Base-by-base conservation (phyloP, 495 filamentous ascomycete species). In the Cudoniella acicularis region DNA sequence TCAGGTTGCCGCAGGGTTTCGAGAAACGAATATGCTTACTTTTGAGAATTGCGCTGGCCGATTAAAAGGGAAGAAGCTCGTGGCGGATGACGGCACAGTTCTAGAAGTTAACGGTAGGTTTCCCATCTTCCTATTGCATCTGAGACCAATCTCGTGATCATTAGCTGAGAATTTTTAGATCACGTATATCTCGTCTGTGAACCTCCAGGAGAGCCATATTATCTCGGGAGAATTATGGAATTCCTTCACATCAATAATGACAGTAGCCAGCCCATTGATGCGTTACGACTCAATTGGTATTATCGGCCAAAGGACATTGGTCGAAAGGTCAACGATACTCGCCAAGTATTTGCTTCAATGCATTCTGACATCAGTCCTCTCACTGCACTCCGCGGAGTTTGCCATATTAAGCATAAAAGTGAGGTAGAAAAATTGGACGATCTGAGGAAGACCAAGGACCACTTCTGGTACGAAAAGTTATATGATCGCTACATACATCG, bases 401-500 rank as follows among this genome's bases (percentile, higher is more conserved):
- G 94, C 69, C 79, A 84, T 59, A 92, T 99, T 69, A 79, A 79
- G 61, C 95, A 99, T 75, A 83, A 87, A 47, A 88, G 83, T 56
- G 92, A 97, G 67, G 92, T 99, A 60, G 73, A 82, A 1, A 84
- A 92, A 68, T 68, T 97, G 50, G 89, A 92, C 47, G 83, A 86
- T 48, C 96, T 95, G 71, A 87, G 93, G 65, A 91, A 89, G 70
- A 74, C 72, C 21, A 86, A 87, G 59, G 89, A 99, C 70, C 83
- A 79, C 61, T 99, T 99, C 69, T 99, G 91, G 88, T 99, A 90
- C 70, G 92, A 96, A 66, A 95, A 96, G 70, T 84, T 98, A 73
- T 98, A 92, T 72, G 94, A 99, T 75, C 86, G 94, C 18, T 99
- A 97, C 74, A 98, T 98, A 50, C 92, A 96, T 65, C 93, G 96